Base-by-base conservation (phyloP, 495 filamentous ascomycete species). In the Penicillium coffeae region DNA sequence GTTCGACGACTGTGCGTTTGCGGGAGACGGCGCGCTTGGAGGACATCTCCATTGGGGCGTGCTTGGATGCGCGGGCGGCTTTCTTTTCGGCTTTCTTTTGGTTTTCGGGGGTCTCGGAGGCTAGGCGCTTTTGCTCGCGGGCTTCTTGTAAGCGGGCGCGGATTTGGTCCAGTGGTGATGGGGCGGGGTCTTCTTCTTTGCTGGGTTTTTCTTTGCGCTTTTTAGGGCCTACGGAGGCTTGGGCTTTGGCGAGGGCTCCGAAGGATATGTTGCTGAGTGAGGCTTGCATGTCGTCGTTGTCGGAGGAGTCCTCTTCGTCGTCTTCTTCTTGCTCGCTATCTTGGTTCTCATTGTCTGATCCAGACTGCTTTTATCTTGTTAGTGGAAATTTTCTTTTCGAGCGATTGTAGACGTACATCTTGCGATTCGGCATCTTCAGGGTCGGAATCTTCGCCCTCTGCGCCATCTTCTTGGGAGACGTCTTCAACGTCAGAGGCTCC, bases 21-120 rank as follows among this genome's bases (percentile, higher is more conserved):
- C 93, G 83, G 5, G 86, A 83, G 18, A 98, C 92, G 18, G 84
- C 83, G 9, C 79, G 81, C 65, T 91, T 95, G 67, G 85, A 87
- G 1, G 88, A 83, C 46, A 89, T 76, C 35, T 88, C 84, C 42
- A 80, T 76, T 0, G 93, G 93, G 0, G 93, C 93, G 64, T 97
- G 90, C 64, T 98, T 98, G 64, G 75, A 87, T 19, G 82, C 57
- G 9, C 90, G 84, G n/a, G 62, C 56, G 19, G 35, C 44, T 45
- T 62, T 72, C 59, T 64, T 70, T 52, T 54, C 60, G 55, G 33
- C 56, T 51, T 40, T 60, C 66, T 44, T 69, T 66, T 36, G 48
- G 66, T 46, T 71, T 69, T 45, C 51, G n/a, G n/a, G n/a, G n/a
- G n/a, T n/a, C n/a, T n/a, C 65, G 60, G 47, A 52, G 1, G 58